Conservation (phyloP, 257 asterid species). For the Ilex asprella region DNA sequence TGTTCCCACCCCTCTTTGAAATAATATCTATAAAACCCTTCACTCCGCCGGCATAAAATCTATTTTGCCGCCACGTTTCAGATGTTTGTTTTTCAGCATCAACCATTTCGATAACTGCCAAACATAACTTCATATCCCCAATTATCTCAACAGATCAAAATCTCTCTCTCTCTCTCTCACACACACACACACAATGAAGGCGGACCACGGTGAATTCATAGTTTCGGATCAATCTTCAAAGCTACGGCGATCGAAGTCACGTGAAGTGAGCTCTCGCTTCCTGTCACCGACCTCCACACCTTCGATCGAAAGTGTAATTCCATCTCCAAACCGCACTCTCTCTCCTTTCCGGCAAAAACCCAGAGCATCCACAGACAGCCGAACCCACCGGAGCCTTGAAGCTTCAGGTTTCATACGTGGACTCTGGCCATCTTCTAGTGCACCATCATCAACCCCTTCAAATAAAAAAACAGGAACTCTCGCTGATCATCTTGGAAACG, state of each 20-base stretch:
- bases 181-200: constrained; percentile 29
- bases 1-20: too few species aligned
- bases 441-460: constrained; percentile 3
- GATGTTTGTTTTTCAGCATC: constrained; percentile 9
- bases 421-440: constrained; percentile 65
- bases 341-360: constrained; percentile 31
- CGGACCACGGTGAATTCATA: constrained; percentile 23
- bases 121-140: too few species aligned
- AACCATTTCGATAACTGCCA: too few species aligned
- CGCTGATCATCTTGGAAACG: constrained; percentile 46
- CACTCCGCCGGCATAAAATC: constrained; percentile 55
- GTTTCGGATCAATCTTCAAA: constrained; percentile 21
- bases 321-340: constrained; percentile 19
- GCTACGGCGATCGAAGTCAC: constrained; percentile 42
- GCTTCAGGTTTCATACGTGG: constrained; percentile 47
- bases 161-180: neutral
- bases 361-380: constrained; percentile 26
- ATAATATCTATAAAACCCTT: neutral
- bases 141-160: neutral
- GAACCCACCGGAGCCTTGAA: constrained; percentile 33
- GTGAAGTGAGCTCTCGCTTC: constrained; percentile 66
- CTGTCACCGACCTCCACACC: constrained; percentile 41
- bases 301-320: constrained; percentile 12
- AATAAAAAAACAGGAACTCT: constrained; percentile 24
- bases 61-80: constrained; percentile 67